Evolutionary conservation across 192 early-diverging fungal genomes (phyloP).

Genomic region (Jimgerdemannia lactiflua): DNA sequence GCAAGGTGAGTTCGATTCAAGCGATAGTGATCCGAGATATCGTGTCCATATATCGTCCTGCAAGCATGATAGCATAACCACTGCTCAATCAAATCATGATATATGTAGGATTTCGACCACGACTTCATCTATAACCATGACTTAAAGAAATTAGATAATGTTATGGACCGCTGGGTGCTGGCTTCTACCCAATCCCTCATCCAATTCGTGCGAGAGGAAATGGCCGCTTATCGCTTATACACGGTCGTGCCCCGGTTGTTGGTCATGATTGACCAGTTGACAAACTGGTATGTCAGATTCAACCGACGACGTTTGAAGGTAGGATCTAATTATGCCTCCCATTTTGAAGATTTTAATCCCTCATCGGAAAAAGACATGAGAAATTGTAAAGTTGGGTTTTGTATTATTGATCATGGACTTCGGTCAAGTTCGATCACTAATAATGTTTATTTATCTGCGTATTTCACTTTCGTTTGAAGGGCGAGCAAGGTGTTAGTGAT

Average conservation of each 20-base stretch:
- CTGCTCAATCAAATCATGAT: conserved; percentile 4
- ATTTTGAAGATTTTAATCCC: not conserved
- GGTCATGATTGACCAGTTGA: conserved; percentile 87
- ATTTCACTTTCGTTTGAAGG: conserved; percentile 27
- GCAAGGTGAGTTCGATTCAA: conserved; percentile 57
- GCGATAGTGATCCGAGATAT: conserved; percentile 1
- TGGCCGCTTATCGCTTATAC: conserved; percentile 95
- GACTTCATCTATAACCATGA: conserved; percentile 82
- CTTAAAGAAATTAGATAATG: conserved; percentile 73
- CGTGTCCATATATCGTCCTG: not conserved
- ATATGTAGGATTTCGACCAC: conserved; percentile 51
- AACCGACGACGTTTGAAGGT: conserved; percentile 93
- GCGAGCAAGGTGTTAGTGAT: conserved; percentile 88
- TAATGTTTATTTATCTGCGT: no score
- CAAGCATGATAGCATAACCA: not conserved
- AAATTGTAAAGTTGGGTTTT: no score
- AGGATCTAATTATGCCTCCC: conserved; percentile 4
- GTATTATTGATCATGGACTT: no score
- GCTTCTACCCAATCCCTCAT: conserved; percentile 94
- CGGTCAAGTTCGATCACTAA: no score
- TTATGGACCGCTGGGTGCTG: conserved; percentile 98
- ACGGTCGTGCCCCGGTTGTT: conserved; percentile 95
- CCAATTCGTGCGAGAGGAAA: conserved; percentile 90
- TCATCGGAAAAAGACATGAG: no score
- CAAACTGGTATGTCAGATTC: conserved; percentile 99